These are phyloP conservation scores for Penicillium waksmanii DNA, from an alignment of 495 filamentous ascomycete species.

Conservation along the genomic window DNA sequence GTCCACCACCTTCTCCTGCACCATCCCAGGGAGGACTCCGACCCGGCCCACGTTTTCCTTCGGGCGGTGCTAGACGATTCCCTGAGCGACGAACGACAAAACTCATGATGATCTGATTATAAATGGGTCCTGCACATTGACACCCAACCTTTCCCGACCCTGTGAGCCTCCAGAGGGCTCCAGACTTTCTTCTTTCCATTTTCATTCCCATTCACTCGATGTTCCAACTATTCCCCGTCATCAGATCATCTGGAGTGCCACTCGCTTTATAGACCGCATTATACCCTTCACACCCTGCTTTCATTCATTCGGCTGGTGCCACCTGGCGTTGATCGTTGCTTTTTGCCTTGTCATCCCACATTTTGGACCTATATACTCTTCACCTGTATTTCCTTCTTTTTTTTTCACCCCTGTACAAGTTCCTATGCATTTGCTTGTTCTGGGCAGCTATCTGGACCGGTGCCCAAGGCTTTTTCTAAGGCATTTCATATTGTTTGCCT, in stretches of 20 bases:
- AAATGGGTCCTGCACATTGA: neutral
- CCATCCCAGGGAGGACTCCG: constrained; percentile 38
- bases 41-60: constrained; percentile 31
- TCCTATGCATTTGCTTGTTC: neutral
- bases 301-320: constrained; percentile 15
- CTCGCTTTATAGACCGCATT: constrained; percentile 29
- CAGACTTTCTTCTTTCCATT: constrained; percentile 5
- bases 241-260: constrained; percentile 3
- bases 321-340: constrained; percentile 23
- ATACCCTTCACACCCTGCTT: constrained; percentile 29
- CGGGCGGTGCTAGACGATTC: constrained; percentile 48
- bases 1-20: constrained; percentile 34
- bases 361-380: neutral
- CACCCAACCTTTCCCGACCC: neutral
- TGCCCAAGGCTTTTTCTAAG: neutral
- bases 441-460: neutral
- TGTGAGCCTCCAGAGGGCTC: neutral
- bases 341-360: constrained; percentile 5
- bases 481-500: constrained; percentile 2
- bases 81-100: constrained; percentile 80
- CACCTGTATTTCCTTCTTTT: constrained; percentile 1
- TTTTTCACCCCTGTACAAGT: neutral
- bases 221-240: neutral
- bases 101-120: constrained; percentile 80
- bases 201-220: neutral